Evolutionary conservation across 164 flowering plant genomes (phyloP).

Genomic region (Tinospora cordifolia): DNA sequence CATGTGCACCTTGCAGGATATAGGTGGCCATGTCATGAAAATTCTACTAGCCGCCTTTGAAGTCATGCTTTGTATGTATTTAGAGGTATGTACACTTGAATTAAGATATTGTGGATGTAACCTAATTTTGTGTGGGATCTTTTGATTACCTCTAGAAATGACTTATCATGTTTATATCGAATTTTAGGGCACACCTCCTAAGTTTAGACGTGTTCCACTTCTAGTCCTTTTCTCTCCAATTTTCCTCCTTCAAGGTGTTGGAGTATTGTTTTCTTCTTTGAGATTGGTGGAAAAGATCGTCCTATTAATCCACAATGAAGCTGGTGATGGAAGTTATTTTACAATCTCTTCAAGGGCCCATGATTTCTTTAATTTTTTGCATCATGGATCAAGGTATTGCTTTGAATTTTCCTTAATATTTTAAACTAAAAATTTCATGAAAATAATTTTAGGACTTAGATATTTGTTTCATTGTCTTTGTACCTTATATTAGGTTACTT

Average conservation of each 20-base stretch:
- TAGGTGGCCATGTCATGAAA: constrained; percentile 94
- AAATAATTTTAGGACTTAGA: not conserved
- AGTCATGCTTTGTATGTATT: constrained; percentile 71
- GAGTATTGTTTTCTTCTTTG: constrained; percentile 53
- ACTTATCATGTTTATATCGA: constrained; percentile 6
- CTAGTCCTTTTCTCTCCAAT: constrained; percentile 65
- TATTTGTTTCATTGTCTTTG: not conserved
- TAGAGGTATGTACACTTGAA: constrained; percentile 50
- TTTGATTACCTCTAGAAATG: not conserved
- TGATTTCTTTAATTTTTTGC: constrained; percentile 66
- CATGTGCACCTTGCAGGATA: constrained; percentile 59
- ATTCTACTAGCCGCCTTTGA: constrained; percentile 68
- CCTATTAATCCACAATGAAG: constrained; percentile 40
- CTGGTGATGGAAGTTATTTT: constrained; percentile 42
- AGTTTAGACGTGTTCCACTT: constrained; percentile 50
- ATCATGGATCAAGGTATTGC: constrained; percentile 78
- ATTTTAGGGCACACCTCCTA: constrained; percentile 67
- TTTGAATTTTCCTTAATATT: not conserved
- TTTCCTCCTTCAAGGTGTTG: constrained; percentile 70
- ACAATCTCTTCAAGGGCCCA: constrained; percentile 37
- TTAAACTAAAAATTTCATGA: not conserved
- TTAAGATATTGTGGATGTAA: not conserved
- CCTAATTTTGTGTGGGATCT: constrained; percentile 2
- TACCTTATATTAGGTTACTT: constrained; percentile 43
- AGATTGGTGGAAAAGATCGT: constrained; percentile 67